These are phyloP conservation scores for Dactylonectria estremocensis DNA, from an alignment of 2,329 filamentous ascomycete genomes.

Conservation along the genomic window DNA sequence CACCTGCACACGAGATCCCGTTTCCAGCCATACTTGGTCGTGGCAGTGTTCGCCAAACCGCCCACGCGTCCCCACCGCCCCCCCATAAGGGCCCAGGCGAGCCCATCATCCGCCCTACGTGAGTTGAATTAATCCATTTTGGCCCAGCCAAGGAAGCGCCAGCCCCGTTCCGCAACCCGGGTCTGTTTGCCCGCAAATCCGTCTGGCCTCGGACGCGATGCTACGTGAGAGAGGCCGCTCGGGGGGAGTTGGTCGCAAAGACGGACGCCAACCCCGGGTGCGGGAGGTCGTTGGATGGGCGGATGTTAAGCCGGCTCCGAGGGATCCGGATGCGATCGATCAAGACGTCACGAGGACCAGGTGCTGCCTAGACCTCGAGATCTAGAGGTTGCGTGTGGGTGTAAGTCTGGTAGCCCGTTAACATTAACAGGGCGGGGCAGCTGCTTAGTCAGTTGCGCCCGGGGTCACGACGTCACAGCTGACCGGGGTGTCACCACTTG, in stretches of 20 bases:
- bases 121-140: conserved; percentile 1
- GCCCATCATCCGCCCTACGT: not conserved
- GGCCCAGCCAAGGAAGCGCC: not conserved
- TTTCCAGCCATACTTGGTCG: not conserved
- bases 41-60: not conserved
- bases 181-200: not conserved
- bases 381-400: not conserved
- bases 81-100: not conserved
- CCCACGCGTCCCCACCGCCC: not conserved
- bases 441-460: conserved; percentile 6
- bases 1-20: not conserved
- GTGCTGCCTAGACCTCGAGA: not conserved
- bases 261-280: too few relatives aligned
- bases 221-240: not conserved
- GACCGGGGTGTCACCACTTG: conserved; percentile 5
- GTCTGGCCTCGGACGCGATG: not conserved
- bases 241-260: not conserved
- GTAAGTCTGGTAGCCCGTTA: not conserved
- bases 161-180: not conserved
- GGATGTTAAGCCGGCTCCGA: not conserved
- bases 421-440: not conserved
- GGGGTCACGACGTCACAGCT: conserved; percentile 21
- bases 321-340: not conserved
- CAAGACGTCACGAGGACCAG: not conserved
- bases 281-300: too few relatives aligned